Evolutionary conservation across 306 rosid species (phyloP), one percentile per base, ranked within the genome.

Genomic region (Castanospermum australe): DNA sequence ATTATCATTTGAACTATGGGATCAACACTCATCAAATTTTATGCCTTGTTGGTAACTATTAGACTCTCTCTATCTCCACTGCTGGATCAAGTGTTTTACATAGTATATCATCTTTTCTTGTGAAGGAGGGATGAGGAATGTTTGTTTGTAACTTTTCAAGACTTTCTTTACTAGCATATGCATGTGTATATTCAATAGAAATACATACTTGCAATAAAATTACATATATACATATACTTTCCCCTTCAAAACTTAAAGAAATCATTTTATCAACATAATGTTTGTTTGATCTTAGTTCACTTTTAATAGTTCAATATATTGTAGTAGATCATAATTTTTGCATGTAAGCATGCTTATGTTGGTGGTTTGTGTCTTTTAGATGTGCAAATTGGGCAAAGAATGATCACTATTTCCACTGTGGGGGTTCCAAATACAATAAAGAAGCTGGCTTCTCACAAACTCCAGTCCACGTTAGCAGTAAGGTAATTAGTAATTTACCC

Each of bases 361-460:
- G 48, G 51, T n/a, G 51, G 59, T 67, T 67, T 75, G 35, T 56
- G 44, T 76, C 72, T 79, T 71, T 51, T 13, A 94, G 99, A 92
- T 76, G 84, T 92, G 72, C 89, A 87, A 93, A 95, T 95, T 85
- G 99, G 99, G 75, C 98, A 95, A 88, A 87, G 99, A 85, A 91
- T 95, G 99, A 95, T 95, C 67, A 95, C 99, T 75, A 91, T 95
- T 62, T 92, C 98, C 70, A 95, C 99, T 2, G 99, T 95, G 73
- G 99, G 99, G 5, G 99, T 92, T 85, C 99, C 99, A 56, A 95
- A 95, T 86, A 92, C 99, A 42, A 89, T 95, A 63, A 90, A 82
- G 85, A 92, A 56, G 91, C 82, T 95, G 82, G 99, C 99, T 77
- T 82, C 99, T 75, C 94, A 91, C 88, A 95, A 92, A 80, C 98